A percentile compares a stretch with the other conserved stretches of the same genome.
phyloP scores from a whole-genome alignment of 371 early-diverging fungal genomes.

The Syncephalastrum sp. region DNA sequence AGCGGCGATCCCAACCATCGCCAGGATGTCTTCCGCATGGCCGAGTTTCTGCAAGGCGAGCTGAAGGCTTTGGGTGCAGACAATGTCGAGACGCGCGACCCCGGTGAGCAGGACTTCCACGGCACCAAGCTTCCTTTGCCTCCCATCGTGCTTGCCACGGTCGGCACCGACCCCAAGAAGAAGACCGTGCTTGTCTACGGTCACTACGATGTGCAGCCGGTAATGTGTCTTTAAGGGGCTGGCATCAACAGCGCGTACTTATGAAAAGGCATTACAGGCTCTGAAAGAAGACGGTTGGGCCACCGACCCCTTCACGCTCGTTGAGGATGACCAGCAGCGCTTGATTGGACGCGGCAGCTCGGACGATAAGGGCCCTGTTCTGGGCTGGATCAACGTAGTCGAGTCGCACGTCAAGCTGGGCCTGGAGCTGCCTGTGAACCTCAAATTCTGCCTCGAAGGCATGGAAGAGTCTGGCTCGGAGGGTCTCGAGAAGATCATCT shows the following conservation, averaged over 20 bases:
- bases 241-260: background rate
- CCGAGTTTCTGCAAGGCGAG: conserved; percentile 79
- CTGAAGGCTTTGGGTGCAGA: conserved; percentile 75
- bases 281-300: conserved; percentile 94
- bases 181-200: conserved; percentile 96
- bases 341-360: conserved; percentile 91
- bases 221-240: conserved; percentile 16
- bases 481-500: conserved; percentile 90
- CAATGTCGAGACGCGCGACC: conserved; percentile 63
- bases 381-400: conserved; percentile 93
- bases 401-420: conserved; percentile 91
- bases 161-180: conserved; percentile 88
- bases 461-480: conserved; percentile 89
- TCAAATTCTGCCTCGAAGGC: conserved; percentile 96
- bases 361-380: conserved; percentile 95
- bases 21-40: conserved; percentile 89
- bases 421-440: conserved; percentile 89
- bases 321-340: conserved; percentile 80
- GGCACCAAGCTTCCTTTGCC: conserved; percentile 81
- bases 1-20: conserved; percentile 77
- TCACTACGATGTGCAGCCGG: conserved; percentile 95
- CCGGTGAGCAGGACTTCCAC: conserved; percentile 85
- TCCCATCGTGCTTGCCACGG: conserved; percentile 89
- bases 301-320: conserved; percentile 88
- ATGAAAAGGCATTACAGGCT: conserved; percentile 47